Conservation (phyloP, 306 rosid genomes). For the Hippophae tibetana region DNA sequence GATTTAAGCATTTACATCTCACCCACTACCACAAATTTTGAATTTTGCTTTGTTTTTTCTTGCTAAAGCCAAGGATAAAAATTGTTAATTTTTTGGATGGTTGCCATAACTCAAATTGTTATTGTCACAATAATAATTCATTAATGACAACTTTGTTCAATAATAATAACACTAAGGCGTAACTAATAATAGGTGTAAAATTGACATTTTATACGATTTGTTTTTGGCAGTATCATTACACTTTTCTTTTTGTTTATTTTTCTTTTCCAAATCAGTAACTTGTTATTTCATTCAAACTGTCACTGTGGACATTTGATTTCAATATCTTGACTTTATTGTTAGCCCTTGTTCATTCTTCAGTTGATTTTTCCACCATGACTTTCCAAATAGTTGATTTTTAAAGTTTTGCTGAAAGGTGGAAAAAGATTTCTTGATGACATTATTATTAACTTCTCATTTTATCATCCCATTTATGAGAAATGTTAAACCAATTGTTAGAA, state of each 20-base stretch:
- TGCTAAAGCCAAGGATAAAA: neutral
- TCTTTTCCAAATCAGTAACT: neutral
- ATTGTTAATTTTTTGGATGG: no score
- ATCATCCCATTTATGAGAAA: neutral
- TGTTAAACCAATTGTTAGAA: slow-evolving; percentile 8
- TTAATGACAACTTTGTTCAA: no score
- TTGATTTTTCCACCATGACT: neutral
- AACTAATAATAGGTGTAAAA: no score
- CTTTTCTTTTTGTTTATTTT: neutral
- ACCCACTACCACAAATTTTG: no score
- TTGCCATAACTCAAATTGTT: no score
- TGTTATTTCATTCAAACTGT: neutral
- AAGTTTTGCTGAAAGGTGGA: neutral
- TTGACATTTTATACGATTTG: no score
- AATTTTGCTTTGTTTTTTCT: neutral
- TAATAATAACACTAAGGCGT: no score
- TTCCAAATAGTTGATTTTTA: neutral
- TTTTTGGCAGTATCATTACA: no score
- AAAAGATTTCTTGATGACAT: no score
- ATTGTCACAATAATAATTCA: no score
- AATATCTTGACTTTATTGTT: neutral
- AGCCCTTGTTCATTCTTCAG: neutral
- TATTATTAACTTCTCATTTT: neutral
- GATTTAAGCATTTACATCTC: neutral
- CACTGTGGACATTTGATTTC: neutral